Base-by-base conservation (phyloP, 106 monocot species). In the Dactylorhiza incarnata region DNA sequence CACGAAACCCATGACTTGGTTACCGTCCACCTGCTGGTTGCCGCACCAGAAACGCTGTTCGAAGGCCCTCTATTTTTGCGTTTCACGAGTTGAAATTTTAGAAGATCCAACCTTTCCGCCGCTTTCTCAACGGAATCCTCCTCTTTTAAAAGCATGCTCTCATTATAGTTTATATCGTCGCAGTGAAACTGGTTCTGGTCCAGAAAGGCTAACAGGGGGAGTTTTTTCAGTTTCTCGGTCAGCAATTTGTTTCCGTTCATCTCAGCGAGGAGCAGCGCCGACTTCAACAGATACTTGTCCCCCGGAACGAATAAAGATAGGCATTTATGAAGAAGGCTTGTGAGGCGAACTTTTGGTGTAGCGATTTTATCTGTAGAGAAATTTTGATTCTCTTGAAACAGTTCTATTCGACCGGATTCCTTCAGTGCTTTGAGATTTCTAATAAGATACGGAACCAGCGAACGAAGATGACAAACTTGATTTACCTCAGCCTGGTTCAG, bases 1-100 rank as follows among this genome's bases (percentile, higher is more conserved):
- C 94, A 99, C 9, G 84, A 77, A 7, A 58, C 82, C 97, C 91
- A 99, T 5, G 84, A 89, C 50, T 89, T 88, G 16, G 87, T 76
- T 52, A 94, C 47, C 5, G 46, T 80, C 97, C 94, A 99, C 58
- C 8, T 78, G 24, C 51, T 82, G 56, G 46, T 70, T 51, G 74
- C 56, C n/a, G 61, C 9, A 59, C 74, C 47, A 19, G 24, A 51
- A 13, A 17, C 52, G 29, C 19, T 43, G 37, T 51, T 59, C 3
- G 0, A 17, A 49, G 24, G 46, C 37, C 10, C 56, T 48, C 72
- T 76, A 47, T 50, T 43, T 6, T 68, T 76, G 44, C 7, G n/a
- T 8, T 74, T 76, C 66, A 68, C 72, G 23, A 77, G 52, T 7
- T 20, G 76, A 13, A 63, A 52, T 53, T 82, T 99, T 52, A 89